phyloP scores from a whole-genome alignment of 116 monocot species.

The Phalaenopsis hybrid region DNA sequence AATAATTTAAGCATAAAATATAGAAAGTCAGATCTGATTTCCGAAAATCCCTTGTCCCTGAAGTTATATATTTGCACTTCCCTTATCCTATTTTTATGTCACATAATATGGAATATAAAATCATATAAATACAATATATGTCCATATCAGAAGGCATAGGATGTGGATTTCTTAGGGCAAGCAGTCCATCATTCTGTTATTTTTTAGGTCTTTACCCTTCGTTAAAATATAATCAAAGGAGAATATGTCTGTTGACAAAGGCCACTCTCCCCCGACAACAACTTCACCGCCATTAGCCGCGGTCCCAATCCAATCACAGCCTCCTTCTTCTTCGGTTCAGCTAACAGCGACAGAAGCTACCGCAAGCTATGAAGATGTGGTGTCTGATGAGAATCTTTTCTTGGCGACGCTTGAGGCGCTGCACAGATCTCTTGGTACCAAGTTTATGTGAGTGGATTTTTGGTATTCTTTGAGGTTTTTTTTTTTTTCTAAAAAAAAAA shows the following conservation, averaged over 20 bases:
- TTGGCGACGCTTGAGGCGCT: conserved; percentile 13
- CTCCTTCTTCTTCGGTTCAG: not conserved
- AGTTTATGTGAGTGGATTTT: conserved; percentile 17
- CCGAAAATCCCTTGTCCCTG: no score
- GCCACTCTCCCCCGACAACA: not conserved
- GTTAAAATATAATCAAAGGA: conserved; percentile 3
- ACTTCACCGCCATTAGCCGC: conserved; percentile 9
- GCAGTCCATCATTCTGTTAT: conserved; percentile 1
- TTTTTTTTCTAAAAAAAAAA: no score
- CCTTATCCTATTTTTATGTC: no score
- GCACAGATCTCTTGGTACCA: conserved; percentile 23
- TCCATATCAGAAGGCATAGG: not conserved
- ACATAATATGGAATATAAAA: no score
- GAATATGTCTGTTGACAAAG: conserved; percentile 1
- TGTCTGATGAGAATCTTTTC: conserved; percentile 8
- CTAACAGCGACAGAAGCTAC: not conserved
- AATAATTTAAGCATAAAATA: no score
- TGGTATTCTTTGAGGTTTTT: not conserved
- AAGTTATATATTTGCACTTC: no score
- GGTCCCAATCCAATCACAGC: conserved; percentile 11
- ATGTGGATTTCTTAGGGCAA: conserved; percentile 1
- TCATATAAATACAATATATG: not conserved
- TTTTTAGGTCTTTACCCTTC: conserved; percentile 6
- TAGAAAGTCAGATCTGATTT: no score
- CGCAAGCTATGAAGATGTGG: conserved; percentile 13